Conservation (phyloP, 2,329 filamentous ascomycete genomes). For the Talaromyces sp. region DNA sequence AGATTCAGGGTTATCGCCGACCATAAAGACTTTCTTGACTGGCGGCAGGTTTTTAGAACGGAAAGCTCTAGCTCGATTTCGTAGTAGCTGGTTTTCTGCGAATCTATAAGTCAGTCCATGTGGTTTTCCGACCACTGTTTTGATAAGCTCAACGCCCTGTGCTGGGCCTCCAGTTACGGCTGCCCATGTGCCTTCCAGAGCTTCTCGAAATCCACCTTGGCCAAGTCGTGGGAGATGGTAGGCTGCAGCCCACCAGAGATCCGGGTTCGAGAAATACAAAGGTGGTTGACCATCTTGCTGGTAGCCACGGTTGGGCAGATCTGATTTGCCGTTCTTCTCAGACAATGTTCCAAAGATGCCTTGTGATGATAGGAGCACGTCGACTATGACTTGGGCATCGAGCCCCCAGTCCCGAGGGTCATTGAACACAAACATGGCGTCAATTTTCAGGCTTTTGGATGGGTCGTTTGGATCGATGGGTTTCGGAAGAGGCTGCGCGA, state of each 20-base stretch:
- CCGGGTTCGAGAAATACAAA: conserved; percentile 85
- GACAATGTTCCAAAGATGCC: conserved; percentile 81
- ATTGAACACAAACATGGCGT: conserved; percentile 90
- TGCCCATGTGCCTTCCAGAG: conserved; percentile 74
- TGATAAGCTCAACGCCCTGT: conserved; percentile 54
- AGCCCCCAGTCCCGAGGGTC: conserved; percentile 95
- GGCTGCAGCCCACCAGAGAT: conserved; percentile 81
- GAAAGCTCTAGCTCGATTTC: conserved; percentile 53
- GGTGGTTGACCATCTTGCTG: conserved; percentile 75
- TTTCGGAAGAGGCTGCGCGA: conserved; percentile 33
- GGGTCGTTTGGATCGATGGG: conserved; percentile 37
- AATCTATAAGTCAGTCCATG: conserved; percentile 72
- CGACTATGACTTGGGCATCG: conserved; percentile 77
- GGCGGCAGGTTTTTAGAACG: conserved; percentile 33
- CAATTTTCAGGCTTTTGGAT: conserved; percentile 64
- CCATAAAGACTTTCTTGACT: conserved; percentile 83
- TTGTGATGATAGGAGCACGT: conserved; percentile 72
- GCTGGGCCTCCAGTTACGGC: conserved; percentile 59
- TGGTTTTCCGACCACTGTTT: conserved; percentile 79
- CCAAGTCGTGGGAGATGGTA: conserved; percentile 84
- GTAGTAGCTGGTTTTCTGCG: conserved; percentile 68
- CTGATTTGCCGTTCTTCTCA: conserved; percentile 60
- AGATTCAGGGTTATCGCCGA: conserved; percentile 84
- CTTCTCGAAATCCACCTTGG: conserved; percentile 84
- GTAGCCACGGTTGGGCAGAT: conserved; percentile 70